Evolutionary conservation across 352 stramenopile species (phyloP).

Genomic region (Phytophthora crassamura): DNA sequence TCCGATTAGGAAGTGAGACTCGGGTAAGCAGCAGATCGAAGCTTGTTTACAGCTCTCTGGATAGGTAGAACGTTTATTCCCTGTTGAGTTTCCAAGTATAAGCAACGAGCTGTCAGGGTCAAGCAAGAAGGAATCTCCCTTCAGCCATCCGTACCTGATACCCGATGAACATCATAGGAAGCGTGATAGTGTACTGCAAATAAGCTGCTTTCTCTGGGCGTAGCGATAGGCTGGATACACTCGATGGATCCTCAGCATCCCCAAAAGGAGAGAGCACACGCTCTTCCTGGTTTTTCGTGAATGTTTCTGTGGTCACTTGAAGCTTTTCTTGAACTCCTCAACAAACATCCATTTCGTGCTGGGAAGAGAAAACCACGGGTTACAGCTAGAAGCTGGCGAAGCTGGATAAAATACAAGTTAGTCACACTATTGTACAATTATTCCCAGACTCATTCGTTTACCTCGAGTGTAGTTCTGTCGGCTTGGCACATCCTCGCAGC

Average conservation of each 20-base stretch:
- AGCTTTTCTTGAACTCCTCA: conserved; percentile 19
- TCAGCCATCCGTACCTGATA: conserved; percentile 60
- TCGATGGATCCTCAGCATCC: conserved; percentile 1
- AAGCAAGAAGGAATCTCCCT: too few relatives aligned
- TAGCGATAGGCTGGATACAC: background rate
- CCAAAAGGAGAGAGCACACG: conserved; percentile 28
- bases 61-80: conserved; percentile 42
- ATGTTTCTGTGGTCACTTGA: conserved; percentile 3
- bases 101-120: background rate
- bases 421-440: too few relatives aligned
- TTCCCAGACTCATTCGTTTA: conserved; percentile 13
- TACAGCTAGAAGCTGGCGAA: conserved; percentile 37
- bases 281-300: conserved; percentile 13
- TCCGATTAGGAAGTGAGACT: conserved; percentile 44
- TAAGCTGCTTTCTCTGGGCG: conserved; percentile 48
- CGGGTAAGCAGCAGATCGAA: conserved; percentile 43
- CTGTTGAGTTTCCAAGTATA: conserved; percentile 11
- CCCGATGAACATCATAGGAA: conserved; percentile 69
- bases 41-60: conserved; percentile 42
- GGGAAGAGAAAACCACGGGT: conserved; percentile 39
- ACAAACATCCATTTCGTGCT: conserved; percentile 34
- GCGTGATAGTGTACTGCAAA: conserved; percentile 68
- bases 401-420: conserved; percentile 10
- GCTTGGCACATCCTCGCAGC: conserved; percentile 41
- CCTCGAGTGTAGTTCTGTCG: conserved; percentile 46